Conservation (phyloP, 768 basidiomycete genomes). For the Dioszegia crocea region DNA sequence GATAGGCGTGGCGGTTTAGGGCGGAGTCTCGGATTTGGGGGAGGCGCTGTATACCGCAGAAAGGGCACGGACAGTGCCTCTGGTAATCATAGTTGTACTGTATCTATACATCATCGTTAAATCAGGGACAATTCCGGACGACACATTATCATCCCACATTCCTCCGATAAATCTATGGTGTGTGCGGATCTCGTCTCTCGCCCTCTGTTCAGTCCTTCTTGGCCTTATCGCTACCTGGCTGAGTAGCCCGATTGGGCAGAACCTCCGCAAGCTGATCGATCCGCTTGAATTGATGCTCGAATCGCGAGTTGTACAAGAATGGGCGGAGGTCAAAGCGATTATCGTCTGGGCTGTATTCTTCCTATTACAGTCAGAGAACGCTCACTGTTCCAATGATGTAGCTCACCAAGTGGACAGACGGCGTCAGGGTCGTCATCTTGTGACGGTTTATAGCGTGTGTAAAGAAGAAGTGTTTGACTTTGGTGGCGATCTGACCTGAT, state of each 20-base stretch:
- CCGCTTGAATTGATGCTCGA: conserved; percentile 94
- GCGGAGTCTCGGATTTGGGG: too few relatives aligned
- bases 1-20: background rate
- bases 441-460: conserved; percentile 94
- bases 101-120: background rate
- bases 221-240: conserved; percentile 45
- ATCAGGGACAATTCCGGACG: background rate
- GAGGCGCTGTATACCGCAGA: too few relatives aligned
- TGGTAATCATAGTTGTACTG: background rate
- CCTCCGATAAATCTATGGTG: too few relatives aligned
- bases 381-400: background rate
- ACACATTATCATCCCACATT: too few relatives aligned
- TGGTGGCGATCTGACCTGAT: conserved; percentile 75
- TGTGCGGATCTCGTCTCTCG: too few relatives aligned
- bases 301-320: conserved; percentile 90
- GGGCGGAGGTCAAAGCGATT: conserved; percentile 94
- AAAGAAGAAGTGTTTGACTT: conserved; percentile 96
- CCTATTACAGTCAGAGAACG: conserved; percentile 54
- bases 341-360: conserved; percentile 93
- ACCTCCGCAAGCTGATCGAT: conserved; percentile 79
- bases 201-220: conserved; percentile 44
- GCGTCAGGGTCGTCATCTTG: conserved; percentile 67
- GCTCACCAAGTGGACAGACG: conserved; percentile 42
- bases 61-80: background rate
- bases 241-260: conserved; percentile 55